Base-by-base conservation (phyloP, 148 eudicot genomes). In the Beta vulgaris region DNA sequence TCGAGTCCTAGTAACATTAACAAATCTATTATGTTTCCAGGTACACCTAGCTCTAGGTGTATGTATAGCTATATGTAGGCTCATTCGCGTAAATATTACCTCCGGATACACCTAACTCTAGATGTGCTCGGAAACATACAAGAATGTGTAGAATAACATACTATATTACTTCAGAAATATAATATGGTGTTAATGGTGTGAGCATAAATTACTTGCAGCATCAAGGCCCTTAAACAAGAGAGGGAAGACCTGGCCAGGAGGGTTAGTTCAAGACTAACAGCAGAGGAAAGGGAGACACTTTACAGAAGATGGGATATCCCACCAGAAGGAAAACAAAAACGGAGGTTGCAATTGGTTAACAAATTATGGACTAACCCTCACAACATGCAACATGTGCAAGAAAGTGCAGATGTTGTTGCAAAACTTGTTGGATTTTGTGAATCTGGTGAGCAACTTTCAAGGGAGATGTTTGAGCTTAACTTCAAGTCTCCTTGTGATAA, bases 381-480 rank as follows among this genome's bases (percentile, higher is more conserved):
- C 23, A 75, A 89, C 74, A 89, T 89, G 97, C 84, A 88, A n/a
- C 97, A 96, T 54, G 86, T 92, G 44, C 81, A 83, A 71, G 99
- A 92, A 73, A 96, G 99, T 44, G 99, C 99, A 13, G 94, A 87
- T 58, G 87, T 92, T 13, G 98, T 96, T 36, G 99, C 98, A 6
- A 92, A 92, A 83, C 89, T 96, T 14, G 98, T 96, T 1, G 98
- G 99, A 3, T 96, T 92, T 64, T 95, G 97, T 36, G 98, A 96
- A 77, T 79, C 92, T 0, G 88, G 89, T 43, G 97, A 88, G 68
- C 89, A 86, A 54, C 85, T 83, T 31, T 77, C 91, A 0, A 88
- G 86, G 89, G 99, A 96, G 86, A 96, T 96, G 99, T 96, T 96
- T 79, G 87, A 85, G 80, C 91, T 96, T 16, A 92, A 89, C 71